Evolutionary conservation across 345 rosid species (phyloP), one percentile per base, ranked within the genome.

Genomic region (Syzygium aromaticum): DNA sequence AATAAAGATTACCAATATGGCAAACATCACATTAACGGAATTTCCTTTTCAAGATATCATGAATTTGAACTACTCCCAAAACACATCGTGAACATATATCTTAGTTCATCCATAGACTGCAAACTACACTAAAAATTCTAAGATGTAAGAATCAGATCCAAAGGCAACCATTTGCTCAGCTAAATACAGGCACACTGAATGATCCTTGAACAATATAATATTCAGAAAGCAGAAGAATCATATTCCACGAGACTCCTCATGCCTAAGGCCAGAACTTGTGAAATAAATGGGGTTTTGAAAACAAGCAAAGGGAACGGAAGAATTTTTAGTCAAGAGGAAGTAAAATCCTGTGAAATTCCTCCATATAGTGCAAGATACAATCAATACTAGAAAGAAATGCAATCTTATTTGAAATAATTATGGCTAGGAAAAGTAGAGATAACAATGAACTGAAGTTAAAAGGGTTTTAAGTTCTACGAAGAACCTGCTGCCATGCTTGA

Each of bases 401-500:
- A 64, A 64, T 73, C 21, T 73, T 38, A 73, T 19, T 73, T 73
- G 49, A 73, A 73, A 73, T 19, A 73, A 73, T 27, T 43, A 67
- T 56, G 52, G 30, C 46, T 33, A 25, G 80, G 52, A 86, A 52
- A 33, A 77, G 82, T 38, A 73, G 82, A 84, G 89, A 56, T 28
- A 27, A 77, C 51, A 85, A 73, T 33, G 27, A 73, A 17, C 82
- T 38, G 49, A 33, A 38, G 82, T 19, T 38, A 38, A 73, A 73
- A n/a, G 38, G 33, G 38, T 61, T 61, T 61, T 14, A 59, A 59
- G 64, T 59, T 59, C 15, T 59, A 59, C 8, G 38, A 86, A 10
- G 4, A 88, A 95, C 96, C 98, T 95, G 96, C 90, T 96, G 94
- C 99, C 99, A 98, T 22, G 94, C 92, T 91, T 96, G 97, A 89